These are phyloP conservation scores for Cercophora sp. DNA, from an alignment of 495 filamentous ascomycete species.

Conservation along the genomic window DNA sequence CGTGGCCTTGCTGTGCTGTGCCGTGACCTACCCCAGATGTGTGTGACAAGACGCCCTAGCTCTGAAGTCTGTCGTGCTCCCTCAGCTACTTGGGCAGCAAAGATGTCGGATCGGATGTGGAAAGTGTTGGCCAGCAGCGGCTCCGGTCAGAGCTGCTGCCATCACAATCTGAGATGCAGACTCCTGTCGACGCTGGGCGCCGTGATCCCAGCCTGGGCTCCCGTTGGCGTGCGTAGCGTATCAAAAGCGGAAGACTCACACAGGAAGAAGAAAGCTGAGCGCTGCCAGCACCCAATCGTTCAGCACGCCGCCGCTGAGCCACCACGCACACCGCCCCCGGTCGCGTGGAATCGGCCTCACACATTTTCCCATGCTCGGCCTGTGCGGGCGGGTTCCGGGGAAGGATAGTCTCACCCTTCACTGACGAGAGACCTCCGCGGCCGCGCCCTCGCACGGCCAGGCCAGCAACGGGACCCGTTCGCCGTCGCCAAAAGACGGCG, in stretches of 20 bases:
- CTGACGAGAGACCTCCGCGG: background rate
- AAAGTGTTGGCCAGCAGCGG: background rate
- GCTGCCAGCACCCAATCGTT: constrained; percentile 20
- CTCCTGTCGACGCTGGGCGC: background rate
- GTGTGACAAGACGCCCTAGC: background rate
- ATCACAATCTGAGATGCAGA: background rate
- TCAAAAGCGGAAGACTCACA: background rate
- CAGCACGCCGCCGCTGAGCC: constrained; percentile 23
- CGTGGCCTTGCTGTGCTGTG: background rate
- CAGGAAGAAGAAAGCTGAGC: constrained; percentile 12
- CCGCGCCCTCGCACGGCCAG: constrained; percentile 14
- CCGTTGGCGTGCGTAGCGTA: no score
- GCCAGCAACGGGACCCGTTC: background rate
- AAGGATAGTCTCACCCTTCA: constrained; percentile 18
- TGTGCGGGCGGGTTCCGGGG: constrained; percentile 4
- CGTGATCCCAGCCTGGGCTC: no score
- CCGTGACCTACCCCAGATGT: constrained; percentile 8
- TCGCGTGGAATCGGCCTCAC: constrained; percentile 8
- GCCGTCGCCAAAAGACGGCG: background rate
- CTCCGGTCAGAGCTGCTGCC: background rate
- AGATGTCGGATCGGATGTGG: background rate
- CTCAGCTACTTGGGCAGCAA: background rate
- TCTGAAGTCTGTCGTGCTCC: constrained; percentile 8
- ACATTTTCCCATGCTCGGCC: constrained; percentile 12
- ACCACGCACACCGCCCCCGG: constrained; percentile 31